Evolutionary conservation across 2,329 filamentous ascomycete genomes (phyloP), one percentile per base, ranked within the genome.

Genomic region (Pezicula rhizophila): DNA sequence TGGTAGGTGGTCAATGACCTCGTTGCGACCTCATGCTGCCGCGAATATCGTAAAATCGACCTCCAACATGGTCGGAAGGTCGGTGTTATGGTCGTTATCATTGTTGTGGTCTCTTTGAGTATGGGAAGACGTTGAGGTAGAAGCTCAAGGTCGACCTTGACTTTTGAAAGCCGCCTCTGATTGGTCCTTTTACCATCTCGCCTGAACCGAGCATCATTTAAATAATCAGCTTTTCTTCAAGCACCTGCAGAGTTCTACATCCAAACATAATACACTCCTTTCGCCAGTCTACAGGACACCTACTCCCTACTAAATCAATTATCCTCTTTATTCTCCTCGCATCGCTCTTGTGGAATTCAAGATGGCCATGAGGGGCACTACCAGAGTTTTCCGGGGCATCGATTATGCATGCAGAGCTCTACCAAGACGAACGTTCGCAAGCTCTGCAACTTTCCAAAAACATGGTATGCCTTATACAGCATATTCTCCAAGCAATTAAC

Each of bases 1-100:
- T 76, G 69, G 53, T 71, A 63, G 53, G 76, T 74, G 41, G 70
- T 67, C 65, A 84, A 68, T 51, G 73, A 71, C 57, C 82, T 67
- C 46, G 64, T 65, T 44, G 60, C 61, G 37, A 63, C 59, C 47
- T 65, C 69, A 49, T 78, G 76, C 52, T 75, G 75, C 53, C 80
- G 72, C 42, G 76, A 69, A 62, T 79, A 75, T 55, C 83, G 75
- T 59, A 89, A 64, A 34, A 80, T 70, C 26, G 79, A 72, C 69
- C 86, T 87, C 65, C 87, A 80, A 69, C 81, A 84, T 74, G 86
- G 85, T 78, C 85, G 82, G 69, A 74, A 65, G 42, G 74, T 69
- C 48, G 60, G 60, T 38, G 50, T 59, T 56, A 53, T 49, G 17
- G 57, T 60, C 20, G 62, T 57, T 61, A 65, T 63, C 28, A 34